Percentiles rank a stretch among this genome's conserved stretches.
Evolutionary conservation across 306 rosid genomes (phyloP).

Genomic region (Potentilla sterilis): DNA sequence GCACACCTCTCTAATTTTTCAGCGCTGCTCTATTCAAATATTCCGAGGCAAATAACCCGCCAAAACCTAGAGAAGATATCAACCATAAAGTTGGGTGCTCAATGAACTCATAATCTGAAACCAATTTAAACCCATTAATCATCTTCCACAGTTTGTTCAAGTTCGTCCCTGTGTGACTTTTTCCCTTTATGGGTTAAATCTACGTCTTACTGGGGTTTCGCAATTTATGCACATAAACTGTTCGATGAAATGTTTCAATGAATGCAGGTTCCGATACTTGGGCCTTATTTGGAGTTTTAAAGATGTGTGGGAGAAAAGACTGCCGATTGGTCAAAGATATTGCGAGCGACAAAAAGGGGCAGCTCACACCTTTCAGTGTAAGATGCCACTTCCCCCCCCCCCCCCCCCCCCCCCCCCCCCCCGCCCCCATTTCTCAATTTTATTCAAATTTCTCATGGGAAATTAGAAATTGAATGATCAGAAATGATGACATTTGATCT

Average conservation of each 20-base stretch:
- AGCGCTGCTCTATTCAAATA: neutral
- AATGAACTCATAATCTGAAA: neutral
- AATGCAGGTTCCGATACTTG: neutral
- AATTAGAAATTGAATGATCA: neutral
- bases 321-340: conserved; percentile 70
- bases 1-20: too few relatives aligned
- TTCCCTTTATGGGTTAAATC: neutral
- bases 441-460: neutral
- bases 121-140: neutral
- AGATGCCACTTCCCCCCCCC: neutral
- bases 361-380: conserved; percentile 66
- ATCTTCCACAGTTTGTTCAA: neutral
- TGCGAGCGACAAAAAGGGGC: conserved; percentile 60
- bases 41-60: neutral
- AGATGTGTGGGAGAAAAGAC: conserved; percentile 80
- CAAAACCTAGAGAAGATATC: neutral
- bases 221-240: neutral
- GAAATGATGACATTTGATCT: conserved; percentile 19
- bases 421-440: neutral
- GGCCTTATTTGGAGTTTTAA: neutral
- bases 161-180: neutral
- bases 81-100: too few relatives aligned
- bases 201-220: neutral
- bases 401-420: neutral
- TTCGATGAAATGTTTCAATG: neutral